phyloP scores from a whole-genome alignment of 1,284 basidiomycete genomes.

The Mycocalia duriaeana region DNA sequence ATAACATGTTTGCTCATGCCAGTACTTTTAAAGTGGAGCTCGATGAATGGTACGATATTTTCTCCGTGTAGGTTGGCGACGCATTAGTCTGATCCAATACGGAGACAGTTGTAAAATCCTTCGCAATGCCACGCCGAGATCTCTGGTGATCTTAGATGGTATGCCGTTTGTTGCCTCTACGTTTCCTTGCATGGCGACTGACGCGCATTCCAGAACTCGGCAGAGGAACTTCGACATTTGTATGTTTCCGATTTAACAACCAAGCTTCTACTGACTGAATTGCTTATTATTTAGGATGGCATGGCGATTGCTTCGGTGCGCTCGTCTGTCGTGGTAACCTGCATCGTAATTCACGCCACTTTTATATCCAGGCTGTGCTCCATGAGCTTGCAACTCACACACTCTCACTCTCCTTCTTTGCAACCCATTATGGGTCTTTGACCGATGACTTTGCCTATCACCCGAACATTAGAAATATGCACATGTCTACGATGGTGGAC shows the following conservation, averaged over 20 bases:
- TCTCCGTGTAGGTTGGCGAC: background rate
- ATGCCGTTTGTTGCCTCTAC: conserved; percentile 18
- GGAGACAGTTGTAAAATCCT: conserved; percentile 80
- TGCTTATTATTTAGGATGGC: conserved; percentile 61
- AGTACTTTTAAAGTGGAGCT: conserved; percentile 97
- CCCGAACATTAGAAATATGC: conserved; percentile 88
- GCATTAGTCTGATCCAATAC: background rate
- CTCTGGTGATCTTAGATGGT: conserved; percentile 94
- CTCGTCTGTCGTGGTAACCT: conserved; percentile 8
- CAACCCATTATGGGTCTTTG: conserved; percentile 83
- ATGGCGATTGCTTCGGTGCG: conserved; percentile 89
- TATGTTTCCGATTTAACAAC: conserved; percentile 33
- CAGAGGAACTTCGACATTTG: conserved; percentile 81
- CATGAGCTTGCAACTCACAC: conserved; percentile 91
- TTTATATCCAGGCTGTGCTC: conserved; percentile 65
- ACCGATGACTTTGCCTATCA: conserved; percentile 88
- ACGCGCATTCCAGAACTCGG: conserved; percentile 64
- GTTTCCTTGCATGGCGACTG: conserved; percentile 10
- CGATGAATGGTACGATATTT: conserved; percentile 74
- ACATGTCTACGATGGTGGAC: conserved; percentile 91
- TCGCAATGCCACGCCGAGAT: conserved; percentile 85
- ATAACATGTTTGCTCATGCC: conserved; percentile 93
- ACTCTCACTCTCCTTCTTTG: conserved; percentile 80
- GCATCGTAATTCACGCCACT: conserved; percentile 8
- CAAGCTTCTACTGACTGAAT: background rate